Conservation (phyloP, 306 rosid genomes). For the Quercus dentata region DNA sequence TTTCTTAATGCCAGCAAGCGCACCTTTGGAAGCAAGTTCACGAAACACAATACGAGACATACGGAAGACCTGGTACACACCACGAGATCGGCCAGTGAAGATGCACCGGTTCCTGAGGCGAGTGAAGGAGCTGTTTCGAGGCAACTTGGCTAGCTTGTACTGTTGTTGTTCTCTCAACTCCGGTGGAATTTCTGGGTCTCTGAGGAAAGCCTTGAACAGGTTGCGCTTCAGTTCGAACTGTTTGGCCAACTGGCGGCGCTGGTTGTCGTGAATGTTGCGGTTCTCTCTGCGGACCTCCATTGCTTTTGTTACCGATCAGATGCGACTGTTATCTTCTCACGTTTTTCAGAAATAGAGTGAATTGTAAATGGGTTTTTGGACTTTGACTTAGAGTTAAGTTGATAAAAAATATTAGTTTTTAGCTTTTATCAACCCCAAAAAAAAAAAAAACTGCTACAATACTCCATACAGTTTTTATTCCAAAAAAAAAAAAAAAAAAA, state of each 20-base stretch:
- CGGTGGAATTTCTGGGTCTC: constrained; percentile 42
- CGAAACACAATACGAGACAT: constrained; percentile 62
- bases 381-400: too few species aligned
- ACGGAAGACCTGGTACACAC: constrained; percentile 44
- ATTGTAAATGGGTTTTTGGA: too few species aligned
- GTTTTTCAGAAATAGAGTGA: too few species aligned
- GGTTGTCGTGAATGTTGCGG: constrained; percentile 43
- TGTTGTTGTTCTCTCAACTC: constrained; percentile 40
- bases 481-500: too few species aligned
- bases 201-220: constrained; percentile 42
- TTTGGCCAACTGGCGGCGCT: constrained; percentile 37
- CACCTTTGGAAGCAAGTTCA: constrained; percentile 29
- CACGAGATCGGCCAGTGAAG: constrained; percentile 53
- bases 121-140: constrained; percentile 55
- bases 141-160: constrained; percentile 43
- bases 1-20: constrained; percentile 41
- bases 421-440: too few species aligned
- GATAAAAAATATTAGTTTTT: too few species aligned
- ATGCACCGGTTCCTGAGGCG: constrained; percentile 57
- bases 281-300: constrained; percentile 31
- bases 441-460: too few species aligned
- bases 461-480: too few species aligned
- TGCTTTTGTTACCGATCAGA: too few species aligned
- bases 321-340: too few species aligned
- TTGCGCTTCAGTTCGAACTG: constrained; percentile 38